phyloP scores from a whole-genome alignment of 1,284 basidiomycete genomes.

The Pisolithus thermaeus region DNA sequence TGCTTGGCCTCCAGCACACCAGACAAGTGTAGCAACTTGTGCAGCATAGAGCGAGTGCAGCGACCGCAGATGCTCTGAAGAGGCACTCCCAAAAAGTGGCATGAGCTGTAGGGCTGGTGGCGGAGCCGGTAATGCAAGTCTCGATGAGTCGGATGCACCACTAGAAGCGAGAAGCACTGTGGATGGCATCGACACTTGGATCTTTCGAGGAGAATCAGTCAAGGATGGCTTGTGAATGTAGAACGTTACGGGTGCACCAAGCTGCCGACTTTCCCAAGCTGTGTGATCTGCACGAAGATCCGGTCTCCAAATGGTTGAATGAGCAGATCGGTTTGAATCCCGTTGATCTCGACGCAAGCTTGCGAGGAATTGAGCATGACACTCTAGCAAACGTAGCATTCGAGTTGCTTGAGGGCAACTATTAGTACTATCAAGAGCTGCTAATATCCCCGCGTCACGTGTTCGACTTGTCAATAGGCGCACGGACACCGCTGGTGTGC shows the following conservation, averaged over 20 bases:
- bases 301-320: conserved; percentile 78
- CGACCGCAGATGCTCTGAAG: conserved; percentile 57
- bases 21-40: conserved; percentile 83
- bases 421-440: too few species aligned
- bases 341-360: conserved; percentile 45
- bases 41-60: conserved; percentile 79
- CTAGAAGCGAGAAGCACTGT: conserved; percentile 46
- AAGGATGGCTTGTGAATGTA: not conserved
- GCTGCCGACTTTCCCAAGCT: conserved; percentile 82
- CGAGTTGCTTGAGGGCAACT: too few species aligned
- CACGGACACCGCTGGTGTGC: too few species aligned
- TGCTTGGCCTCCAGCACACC: conserved; percentile 47
- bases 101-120: conserved; percentile 70
- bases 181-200: conserved; percentile 74
- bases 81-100: conserved; percentile 69
- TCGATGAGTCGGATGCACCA: conserved; percentile 28
- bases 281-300: conserved; percentile 76
- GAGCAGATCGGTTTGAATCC: conserved; percentile 64
- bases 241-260: conserved; percentile 46
- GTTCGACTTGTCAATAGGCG: not conserved
- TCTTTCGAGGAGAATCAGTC: conserved; percentile 39
- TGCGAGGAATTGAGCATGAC: conserved; percentile 27
- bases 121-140: conserved; percentile 54
- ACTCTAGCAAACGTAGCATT: not conserved
- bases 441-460: conserved; percentile 9